phyloP scores from a whole-genome alignment of 2,329 filamentous ascomycete genomes.

The Neofusicoccum cordaticola region DNA sequence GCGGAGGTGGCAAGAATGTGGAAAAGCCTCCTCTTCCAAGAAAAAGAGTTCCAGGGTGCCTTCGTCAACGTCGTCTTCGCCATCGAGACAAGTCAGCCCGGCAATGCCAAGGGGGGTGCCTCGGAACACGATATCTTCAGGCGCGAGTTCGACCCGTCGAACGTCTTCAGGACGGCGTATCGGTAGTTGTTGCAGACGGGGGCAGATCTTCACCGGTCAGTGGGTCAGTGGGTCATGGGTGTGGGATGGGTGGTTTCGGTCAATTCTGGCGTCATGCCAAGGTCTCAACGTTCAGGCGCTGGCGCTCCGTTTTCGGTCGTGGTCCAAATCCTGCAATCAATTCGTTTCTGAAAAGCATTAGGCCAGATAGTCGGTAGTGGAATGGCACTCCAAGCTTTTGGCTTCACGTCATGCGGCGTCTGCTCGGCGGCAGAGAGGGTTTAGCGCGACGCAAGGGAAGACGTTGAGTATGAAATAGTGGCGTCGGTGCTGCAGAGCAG shows the following conservation, averaged over 20 bases:
- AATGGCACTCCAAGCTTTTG: constrained; percentile 10
- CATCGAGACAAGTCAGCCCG: constrained; percentile 38
- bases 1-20: constrained; percentile 45
- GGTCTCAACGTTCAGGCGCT: constrained; percentile 8
- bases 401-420: constrained; percentile 12
- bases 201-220: not conserved
- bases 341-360: not conserved
- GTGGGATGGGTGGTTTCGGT: not conserved
- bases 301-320: constrained; percentile 9
- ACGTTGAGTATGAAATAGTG: constrained; percentile 5
- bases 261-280: not conserved
- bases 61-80: constrained; percentile 47
- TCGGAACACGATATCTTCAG: constrained; percentile 42
- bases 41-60: constrained; percentile 43
- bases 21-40: constrained; percentile 42
- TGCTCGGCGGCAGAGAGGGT: not conserved
- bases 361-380: not conserved
- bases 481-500: constrained; percentile 9
- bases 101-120: constrained; percentile 29
- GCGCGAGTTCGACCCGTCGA: constrained; percentile 37
- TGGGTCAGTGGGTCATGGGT: not conserved
- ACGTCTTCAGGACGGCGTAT: constrained; percentile 37
- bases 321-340: not conserved
- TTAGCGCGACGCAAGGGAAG: constrained; percentile 10
- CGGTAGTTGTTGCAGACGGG: constrained; percentile 18